phyloP scores from a whole-genome alignment of 345 rosid genomes.

The Populus davidiana region DNA sequence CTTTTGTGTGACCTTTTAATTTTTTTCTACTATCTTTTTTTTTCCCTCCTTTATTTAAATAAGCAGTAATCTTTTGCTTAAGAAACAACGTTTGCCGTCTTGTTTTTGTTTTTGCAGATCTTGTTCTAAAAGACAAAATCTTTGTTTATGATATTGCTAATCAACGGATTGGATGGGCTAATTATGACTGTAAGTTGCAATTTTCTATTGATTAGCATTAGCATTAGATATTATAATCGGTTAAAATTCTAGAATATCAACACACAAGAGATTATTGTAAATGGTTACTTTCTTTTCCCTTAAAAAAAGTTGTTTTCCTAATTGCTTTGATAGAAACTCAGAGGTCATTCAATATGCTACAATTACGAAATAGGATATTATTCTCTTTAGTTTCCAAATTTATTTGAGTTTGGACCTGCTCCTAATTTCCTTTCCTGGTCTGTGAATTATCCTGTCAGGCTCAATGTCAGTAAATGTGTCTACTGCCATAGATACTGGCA shows the following conservation, averaged over 20 bases:
- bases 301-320: neutral
- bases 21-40: neutral
- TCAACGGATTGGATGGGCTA: constrained; percentile 85
- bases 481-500: constrained; percentile 50
- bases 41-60: neutral
- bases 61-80: neutral
- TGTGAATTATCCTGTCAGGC: constrained; percentile 39
- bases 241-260: neutral
- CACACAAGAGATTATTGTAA: neutral
- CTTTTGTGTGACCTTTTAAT: neutral
- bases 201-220: neutral
- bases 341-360: neutral
- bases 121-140: constrained; percentile 83
- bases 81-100: neutral
- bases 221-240: neutral
- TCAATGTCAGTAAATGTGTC: constrained; percentile 75
- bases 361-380: neutral
- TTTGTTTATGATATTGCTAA: constrained; percentile 75
- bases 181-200: constrained; percentile 71
- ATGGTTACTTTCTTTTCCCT: neutral
- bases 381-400: neutral
- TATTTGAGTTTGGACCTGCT: neutral
- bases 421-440: constrained; percentile 7
- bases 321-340: neutral
- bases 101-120: constrained; percentile 47